Evolutionary conservation across 208 protist genomes (phyloP), one percentile per base, ranked within the genome.

Genomic region (Vickermania ingenoplastis): DNA sequence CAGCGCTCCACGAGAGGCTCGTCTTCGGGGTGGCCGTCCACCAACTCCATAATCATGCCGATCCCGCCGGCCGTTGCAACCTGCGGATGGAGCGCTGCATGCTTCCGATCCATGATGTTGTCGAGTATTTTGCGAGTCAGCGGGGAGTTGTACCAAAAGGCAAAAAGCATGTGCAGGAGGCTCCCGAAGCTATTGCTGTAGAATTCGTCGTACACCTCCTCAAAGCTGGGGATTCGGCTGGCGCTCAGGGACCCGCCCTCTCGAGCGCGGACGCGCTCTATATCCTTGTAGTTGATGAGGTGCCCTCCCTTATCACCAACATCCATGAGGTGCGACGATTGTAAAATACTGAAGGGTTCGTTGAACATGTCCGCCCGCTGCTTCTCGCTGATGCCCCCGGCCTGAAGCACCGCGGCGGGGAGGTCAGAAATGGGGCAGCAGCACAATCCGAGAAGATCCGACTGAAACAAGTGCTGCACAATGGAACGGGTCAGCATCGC

Each of bases 11-110:
- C 76, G 23, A 94, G 69, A 49, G 61, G 67, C 60, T 81, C 77
- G 53, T 89, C 69, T 21, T 94, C 69, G 23, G 83, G 77, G 50
- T 94, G 79, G 2, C 72, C 79, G 61, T 94, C 88, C 24, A 94
- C 80, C 21, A 82, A 67, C 57, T 89, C 88, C 23, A 94, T 55
- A n/a, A 87, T 73, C 48, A 85, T 67, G 21, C 84, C 83, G 28
- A 94, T 76, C 28, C 73, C 79, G 21, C 80, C 79, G 13, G 70
- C 56, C 17, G 74, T 41, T 17, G 75, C 77, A n/a, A 84, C 67
- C 55, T 74, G 56, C 29, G 57, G 11, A 27, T 25, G 51, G 11
- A 55, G n/a, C 13, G 27, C n/a, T 11, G 13, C 14, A 5, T 75
- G 53, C 23, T 65, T 30, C 25, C 62, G 65, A 21, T 76, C 68